These are phyloP conservation scores for Carex littledalei DNA, from an alignment of 176 grass and related monocot genomes.

Conservation along the genomic window DNA sequence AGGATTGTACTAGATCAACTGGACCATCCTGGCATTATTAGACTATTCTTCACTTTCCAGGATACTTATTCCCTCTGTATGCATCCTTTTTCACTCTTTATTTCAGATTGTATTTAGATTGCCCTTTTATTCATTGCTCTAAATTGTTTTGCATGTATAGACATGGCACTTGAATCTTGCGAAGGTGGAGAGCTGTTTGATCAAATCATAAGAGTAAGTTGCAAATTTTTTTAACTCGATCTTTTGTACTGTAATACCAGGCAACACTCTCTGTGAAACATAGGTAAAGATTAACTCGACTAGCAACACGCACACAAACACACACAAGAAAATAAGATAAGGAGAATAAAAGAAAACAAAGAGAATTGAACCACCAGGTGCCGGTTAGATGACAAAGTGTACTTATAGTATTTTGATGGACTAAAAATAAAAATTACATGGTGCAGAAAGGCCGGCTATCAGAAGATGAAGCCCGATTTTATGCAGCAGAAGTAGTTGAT, in stretches of 20 bases:
- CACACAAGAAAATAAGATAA: neutral
- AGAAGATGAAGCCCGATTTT: conserved; percentile 78
- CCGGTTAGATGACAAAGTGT: neutral
- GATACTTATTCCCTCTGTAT: conserved; percentile 92
- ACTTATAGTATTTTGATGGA: neutral
- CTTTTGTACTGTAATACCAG: neutral
- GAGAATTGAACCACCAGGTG: neutral
- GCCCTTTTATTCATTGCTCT: neutral
- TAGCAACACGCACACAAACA: neutral
- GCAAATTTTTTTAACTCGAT: neutral
- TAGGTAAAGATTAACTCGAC: neutral
- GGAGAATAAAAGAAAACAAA: neutral
- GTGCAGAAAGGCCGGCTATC: conserved; percentile 58
- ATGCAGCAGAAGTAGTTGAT: conserved; percentile 89
- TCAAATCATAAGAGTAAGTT: conserved; percentile 72
- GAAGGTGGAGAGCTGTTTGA: conserved; percentile 97
- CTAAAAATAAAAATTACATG: neutral
- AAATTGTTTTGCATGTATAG: conserved; percentile 29
- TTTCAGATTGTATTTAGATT: conserved; percentile 1
- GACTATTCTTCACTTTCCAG: conserved; percentile 94
- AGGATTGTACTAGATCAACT: conserved; percentile 95
- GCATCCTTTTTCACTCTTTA: conserved; percentile 14
- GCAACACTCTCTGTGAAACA: neutral
- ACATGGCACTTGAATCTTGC: conserved; percentile 95
- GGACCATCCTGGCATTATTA: conserved; percentile 91